Evolutionary conservation across 1,284 basidiomycete species (phyloP).

Genomic region (Stygiomarasmius scandens): DNA sequence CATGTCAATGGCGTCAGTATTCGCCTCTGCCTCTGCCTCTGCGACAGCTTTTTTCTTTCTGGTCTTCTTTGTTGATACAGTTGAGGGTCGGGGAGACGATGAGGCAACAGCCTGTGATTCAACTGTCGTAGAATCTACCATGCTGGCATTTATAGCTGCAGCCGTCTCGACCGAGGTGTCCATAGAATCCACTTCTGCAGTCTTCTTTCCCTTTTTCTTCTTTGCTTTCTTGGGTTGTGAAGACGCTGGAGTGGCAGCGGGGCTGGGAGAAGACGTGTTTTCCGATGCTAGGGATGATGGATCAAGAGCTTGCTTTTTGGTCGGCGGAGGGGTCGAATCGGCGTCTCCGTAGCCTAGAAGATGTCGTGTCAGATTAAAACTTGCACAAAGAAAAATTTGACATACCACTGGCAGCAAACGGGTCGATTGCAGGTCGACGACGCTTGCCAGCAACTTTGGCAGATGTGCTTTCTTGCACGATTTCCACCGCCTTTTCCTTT

Average conservation of each 20-base stretch:
- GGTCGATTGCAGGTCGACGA: conserved; percentile 57
- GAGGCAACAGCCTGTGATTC: no score
- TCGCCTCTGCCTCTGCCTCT: no score
- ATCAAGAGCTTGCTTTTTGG: conserved; percentile 2
- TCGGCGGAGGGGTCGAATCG: background rate
- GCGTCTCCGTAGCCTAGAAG: conserved; percentile 8
- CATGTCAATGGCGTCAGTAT: no score
- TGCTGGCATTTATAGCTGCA: background rate
- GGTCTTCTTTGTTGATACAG: no score
- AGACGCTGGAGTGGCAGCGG: background rate
- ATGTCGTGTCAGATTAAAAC: background rate
- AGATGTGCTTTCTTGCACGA: conserved; percentile 22
- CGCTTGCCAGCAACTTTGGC: conserved; percentile 40
- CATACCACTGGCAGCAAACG: conserved; percentile 59
- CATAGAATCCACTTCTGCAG: background rate
- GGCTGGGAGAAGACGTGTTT: background rate
- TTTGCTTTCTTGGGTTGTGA: conserved; percentile 24
- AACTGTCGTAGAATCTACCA: no score
- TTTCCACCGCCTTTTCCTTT: conserved; percentile 42
- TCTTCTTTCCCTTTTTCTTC: conserved; percentile 26
- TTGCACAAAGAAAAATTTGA: background rate
- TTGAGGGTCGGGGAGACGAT: no score
- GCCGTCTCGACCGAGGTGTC: background rate
- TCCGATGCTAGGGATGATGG: background rate
- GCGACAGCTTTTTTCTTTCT: no score